These are phyloP conservation scores for Tetracladium maxilliforme DNA, from an alignment of 2,329 filamentous ascomycete genomes.

Conservation along the genomic window DNA sequence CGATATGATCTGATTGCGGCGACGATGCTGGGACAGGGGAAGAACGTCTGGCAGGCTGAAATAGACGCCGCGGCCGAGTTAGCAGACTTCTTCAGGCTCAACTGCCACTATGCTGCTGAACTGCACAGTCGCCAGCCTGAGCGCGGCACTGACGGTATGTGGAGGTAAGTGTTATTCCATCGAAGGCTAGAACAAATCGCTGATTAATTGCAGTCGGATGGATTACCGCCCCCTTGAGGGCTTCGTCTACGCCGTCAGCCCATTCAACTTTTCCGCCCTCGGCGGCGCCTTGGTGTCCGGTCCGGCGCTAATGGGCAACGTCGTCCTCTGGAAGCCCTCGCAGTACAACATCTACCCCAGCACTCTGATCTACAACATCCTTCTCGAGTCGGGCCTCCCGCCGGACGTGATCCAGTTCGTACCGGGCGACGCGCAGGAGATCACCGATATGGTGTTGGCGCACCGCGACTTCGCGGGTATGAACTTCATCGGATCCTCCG, in stretches of 20 bases:
- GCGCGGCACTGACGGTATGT: slow-evolving; percentile 14
- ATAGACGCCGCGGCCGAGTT: slow-evolving; percentile 20
- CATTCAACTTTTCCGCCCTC: slow-evolving; percentile 27
- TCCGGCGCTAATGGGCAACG: slow-evolving; percentile 22
- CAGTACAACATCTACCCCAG: slow-evolving; percentile 17
- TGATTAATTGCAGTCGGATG: slow-evolving; percentile 8
- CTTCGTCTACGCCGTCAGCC: slow-evolving; percentile 23
- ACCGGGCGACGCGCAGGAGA: slow-evolving; percentile 19
- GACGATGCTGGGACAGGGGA: slow-evolving; percentile 24
- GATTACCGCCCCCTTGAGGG: slow-evolving; percentile 24
- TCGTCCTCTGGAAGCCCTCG: slow-evolving; percentile 25
- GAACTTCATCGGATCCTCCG: slow-evolving; percentile 20
- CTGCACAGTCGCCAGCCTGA: slow-evolving; percentile 20
- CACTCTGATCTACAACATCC: slow-evolving; percentile 20
- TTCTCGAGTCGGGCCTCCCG: slow-evolving; percentile 23
- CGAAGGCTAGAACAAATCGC: slow-evolving; percentile 1
- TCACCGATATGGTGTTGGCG: slow-evolving; percentile 17
- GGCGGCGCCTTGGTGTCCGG: slow-evolving; percentile 19
- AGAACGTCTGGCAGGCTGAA: slow-evolving; percentile 23
- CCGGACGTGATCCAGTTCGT: slow-evolving; percentile 21
- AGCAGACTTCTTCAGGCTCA: slow-evolving; percentile 20
- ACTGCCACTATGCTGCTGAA: slow-evolving; percentile 16
- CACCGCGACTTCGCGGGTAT: slow-evolving; percentile 21
- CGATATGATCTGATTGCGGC: slow-evolving; percentile 18
- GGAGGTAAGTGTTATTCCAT: slow-evolving; percentile 11